A percentile compares a stretch with the other conserved stretches of the same genome.
Evolutionary conservation across 2,329 filamentous ascomycete species (phyloP).

Genomic region (Chaetomiaceae sp.): DNA sequence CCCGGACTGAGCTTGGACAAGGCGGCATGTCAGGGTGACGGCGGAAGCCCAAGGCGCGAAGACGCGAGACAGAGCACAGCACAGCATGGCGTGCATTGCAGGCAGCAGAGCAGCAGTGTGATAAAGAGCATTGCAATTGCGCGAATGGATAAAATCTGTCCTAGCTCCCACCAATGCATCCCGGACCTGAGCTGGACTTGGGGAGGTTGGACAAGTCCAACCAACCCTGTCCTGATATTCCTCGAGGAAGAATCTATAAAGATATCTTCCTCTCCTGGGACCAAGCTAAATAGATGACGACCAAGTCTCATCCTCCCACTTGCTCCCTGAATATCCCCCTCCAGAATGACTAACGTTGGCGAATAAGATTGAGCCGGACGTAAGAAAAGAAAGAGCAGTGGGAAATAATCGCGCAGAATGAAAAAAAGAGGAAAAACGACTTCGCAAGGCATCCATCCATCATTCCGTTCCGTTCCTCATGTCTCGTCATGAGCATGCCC

Average conservation of each 20-base stretch:
- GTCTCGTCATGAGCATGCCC: slow-evolving; percentile 13
- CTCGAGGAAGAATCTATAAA: slow-evolving; percentile 7
- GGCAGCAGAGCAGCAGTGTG: too few relatives aligned
- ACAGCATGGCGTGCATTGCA: too few relatives aligned
- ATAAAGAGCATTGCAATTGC: too few relatives aligned
- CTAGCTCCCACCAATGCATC: too few relatives aligned
- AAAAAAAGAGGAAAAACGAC: slow-evolving; percentile 4
- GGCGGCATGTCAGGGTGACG: too few relatives aligned
- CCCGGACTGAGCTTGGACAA: too few relatives aligned
- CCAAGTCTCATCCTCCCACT: not conserved
- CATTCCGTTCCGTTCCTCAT: slow-evolving; percentile 14
- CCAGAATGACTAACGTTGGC: not conserved
- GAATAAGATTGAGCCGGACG: not conserved
- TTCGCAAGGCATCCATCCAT: slow-evolving; percentile 5
- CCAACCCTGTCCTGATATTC: not conserved
- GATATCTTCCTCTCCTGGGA: slow-evolving; percentile 4
- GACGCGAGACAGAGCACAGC: too few relatives aligned
- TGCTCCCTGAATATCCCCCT: not conserved
- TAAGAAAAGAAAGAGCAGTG: slow-evolving; percentile 8
- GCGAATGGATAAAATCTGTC: slow-evolving; percentile 3
- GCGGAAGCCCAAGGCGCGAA: too few relatives aligned
- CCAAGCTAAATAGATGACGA: not conserved
- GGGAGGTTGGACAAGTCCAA: not conserved
- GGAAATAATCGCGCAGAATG: not conserved
- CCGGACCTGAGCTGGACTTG: not conserved